Evolutionary conservation across 129 eudicot species (phyloP).

Genomic region (Logfia minima): DNA sequence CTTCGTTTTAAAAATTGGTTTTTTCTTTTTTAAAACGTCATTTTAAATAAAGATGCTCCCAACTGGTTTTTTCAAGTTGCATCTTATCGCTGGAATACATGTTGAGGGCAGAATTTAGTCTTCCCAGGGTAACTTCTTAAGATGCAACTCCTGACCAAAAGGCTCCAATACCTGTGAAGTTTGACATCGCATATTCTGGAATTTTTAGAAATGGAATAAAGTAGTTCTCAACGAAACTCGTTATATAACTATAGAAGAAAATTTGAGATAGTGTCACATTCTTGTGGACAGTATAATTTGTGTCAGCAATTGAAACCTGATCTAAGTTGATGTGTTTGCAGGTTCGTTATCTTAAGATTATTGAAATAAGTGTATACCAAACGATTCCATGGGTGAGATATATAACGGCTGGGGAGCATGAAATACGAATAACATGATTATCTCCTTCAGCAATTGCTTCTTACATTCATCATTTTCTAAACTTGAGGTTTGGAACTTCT

Average conservation of each 20-base stretch:
- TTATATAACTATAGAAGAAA: background rate
- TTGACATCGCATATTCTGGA: conserved; percentile 1
- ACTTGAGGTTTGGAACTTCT: background rate
- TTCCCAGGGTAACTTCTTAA: conserved; percentile 8
- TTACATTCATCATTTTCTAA: background rate
- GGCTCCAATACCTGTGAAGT: conserved; percentile 16
- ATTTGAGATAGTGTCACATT: background rate
- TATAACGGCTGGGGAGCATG: background rate
- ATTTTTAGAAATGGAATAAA: background rate
- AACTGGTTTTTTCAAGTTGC: too few species aligned
- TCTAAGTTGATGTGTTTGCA: background rate
- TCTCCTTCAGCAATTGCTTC: background rate
- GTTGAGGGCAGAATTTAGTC: conserved; percentile 10
- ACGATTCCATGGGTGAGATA: conserved; percentile 9
- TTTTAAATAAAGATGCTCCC: too few species aligned
- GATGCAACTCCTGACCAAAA: conserved; percentile 8
- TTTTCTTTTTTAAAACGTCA: too few species aligned
- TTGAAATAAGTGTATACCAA: conserved; percentile 8
- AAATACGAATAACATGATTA: background rate
- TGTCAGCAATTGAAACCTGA: background rate
- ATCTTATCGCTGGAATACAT: too few species aligned
- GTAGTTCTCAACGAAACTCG: background rate
- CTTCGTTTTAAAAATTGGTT: too few species aligned
- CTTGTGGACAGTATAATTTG: background rate
- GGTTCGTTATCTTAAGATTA: conserved; percentile 7